Conservation (phyloP, 1,284 basidiomycete genomes). For the Fomes fomentarius region DNA sequence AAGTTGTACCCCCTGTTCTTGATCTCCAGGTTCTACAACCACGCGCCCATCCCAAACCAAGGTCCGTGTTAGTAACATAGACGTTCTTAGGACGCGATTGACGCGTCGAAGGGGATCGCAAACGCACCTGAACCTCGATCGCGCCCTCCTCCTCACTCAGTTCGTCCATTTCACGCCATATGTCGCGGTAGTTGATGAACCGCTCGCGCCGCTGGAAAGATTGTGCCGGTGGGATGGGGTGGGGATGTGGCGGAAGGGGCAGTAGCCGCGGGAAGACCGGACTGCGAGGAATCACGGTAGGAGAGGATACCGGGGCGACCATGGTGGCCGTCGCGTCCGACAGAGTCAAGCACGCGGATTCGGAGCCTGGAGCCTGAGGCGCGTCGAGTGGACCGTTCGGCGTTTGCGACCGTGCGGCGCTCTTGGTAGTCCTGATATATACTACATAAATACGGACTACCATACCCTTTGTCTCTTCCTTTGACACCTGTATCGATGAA, state of each 20-base stretch:
- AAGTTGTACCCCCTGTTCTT: conserved; percentile 69
- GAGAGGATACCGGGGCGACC: conserved; percentile 57
- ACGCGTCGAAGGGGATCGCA: background rate
- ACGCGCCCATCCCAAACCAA: background rate
- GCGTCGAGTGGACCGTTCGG: too few species aligned
- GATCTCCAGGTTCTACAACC: conserved; percentile 58
- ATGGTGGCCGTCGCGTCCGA: conserved; percentile 28
- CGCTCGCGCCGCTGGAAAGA: conserved; percentile 51
- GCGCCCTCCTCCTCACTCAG: conserved; percentile 85
- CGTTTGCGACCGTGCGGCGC: too few species aligned
- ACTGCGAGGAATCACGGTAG: conserved; percentile 67
- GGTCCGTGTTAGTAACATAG: background rate
- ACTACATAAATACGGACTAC: too few species aligned
- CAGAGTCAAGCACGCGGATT: background rate
- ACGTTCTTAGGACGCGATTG: conserved; percentile 6
- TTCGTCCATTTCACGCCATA: conserved; percentile 82
- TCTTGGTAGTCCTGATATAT: too few species aligned
- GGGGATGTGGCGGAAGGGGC: conserved; percentile 65
- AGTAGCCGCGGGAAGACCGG: conserved; percentile 66
- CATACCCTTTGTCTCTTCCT: too few species aligned
- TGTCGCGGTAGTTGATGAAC: conserved; percentile 65
- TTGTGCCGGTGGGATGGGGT: conserved; percentile 62
- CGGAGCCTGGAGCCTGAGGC: too few species aligned
- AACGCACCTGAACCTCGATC: conserved; percentile 67
- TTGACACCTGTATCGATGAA: too few species aligned